phyloP scores from a whole-genome alignment of 371 early-diverging fungal species.

The Massospora cicadina region DNA sequence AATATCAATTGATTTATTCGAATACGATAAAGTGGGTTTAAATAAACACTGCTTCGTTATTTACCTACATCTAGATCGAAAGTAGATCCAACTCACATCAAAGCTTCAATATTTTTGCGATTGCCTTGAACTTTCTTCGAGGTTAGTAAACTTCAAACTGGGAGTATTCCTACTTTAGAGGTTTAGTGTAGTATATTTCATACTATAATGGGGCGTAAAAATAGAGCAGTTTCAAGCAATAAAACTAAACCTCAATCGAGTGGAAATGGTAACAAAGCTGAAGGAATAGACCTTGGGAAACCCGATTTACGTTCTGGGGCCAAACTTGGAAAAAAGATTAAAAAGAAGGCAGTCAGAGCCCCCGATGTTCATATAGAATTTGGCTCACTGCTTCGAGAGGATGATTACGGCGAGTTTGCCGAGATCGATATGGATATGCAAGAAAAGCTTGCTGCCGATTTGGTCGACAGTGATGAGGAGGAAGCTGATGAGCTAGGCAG shows the following conservation, averaged over 20 bases:
- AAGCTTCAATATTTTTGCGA: too few species aligned
- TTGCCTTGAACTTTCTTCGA: too few species aligned
- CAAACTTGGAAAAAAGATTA: neutral
- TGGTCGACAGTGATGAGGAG: neutral
- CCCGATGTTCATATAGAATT: neutral
- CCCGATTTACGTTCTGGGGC: neutral
- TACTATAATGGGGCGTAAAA: neutral
- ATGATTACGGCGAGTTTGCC: neutral
- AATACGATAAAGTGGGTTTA: too few species aligned
- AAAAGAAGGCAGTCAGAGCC: neutral
- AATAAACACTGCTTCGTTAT: too few species aligned
- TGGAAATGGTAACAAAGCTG: neutral
- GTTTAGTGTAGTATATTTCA: too few species aligned
- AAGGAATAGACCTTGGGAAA: neutral
- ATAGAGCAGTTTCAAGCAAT: neutral
- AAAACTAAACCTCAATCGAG: neutral
- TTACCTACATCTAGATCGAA: too few species aligned
- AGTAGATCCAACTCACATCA: too few species aligned
- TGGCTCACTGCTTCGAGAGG: neutral
- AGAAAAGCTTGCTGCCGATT: neutral
- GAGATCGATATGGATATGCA: neutral
- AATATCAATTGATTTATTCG: too few species aligned
- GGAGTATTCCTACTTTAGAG: too few species aligned
- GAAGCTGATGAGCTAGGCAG: neutral
- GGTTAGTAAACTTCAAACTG: too few species aligned